Percentiles rank a stretch among this genome's conserved stretches.
These are phyloP conservation scores for Brassica balearica DNA, from an alignment of 441 rosid genomes.

Conservation along the genomic window DNA sequence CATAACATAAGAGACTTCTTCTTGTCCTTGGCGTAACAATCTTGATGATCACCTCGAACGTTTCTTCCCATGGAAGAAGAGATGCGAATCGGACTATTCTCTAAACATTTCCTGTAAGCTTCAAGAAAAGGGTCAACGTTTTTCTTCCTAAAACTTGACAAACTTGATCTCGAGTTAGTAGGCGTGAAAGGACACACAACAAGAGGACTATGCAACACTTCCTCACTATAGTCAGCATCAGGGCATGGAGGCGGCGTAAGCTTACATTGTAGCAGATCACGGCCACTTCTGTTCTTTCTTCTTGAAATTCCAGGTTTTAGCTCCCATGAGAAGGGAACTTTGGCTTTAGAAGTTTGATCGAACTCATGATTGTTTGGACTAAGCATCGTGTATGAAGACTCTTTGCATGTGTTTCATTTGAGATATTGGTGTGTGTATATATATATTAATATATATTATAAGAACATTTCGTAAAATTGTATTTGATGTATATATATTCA, in stretches of 20 bases:
- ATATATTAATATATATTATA: not conserved
- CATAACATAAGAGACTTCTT: conserved; percentile 29
- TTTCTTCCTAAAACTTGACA: conserved; percentile 41
- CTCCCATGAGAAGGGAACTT: conserved; percentile 46
- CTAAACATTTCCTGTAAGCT: conserved; percentile 43
- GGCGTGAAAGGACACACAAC: conserved; percentile 33
- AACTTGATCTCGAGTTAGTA: conserved; percentile 24
- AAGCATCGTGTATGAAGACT: conserved; percentile 25
- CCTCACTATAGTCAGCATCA: conserved; percentile 18
- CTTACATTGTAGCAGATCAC: conserved; percentile 32
- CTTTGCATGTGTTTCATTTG: conserved; percentile 3
- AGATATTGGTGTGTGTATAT: not conserved
- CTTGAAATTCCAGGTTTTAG: conserved; percentile 44
- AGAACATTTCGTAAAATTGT: not conserved
- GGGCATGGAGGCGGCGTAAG: conserved; percentile 40
- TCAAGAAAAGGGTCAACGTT: conserved; percentile 42
- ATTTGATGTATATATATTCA: conserved; percentile 39
- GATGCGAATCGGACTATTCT: conserved; percentile 30
- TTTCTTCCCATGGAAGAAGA: conserved; percentile 31
- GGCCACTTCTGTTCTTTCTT: conserved; percentile 20
- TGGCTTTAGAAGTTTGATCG: conserved; percentile 38
- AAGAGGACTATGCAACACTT: conserved; percentile 28
- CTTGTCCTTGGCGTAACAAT: conserved; percentile 10
- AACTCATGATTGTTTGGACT: conserved; percentile 34
- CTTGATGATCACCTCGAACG: conserved; percentile 33